Evolutionary conservation across 2,329 filamentous ascomycete species (phyloP).

Genomic region (Xylaria sp.): DNA sequence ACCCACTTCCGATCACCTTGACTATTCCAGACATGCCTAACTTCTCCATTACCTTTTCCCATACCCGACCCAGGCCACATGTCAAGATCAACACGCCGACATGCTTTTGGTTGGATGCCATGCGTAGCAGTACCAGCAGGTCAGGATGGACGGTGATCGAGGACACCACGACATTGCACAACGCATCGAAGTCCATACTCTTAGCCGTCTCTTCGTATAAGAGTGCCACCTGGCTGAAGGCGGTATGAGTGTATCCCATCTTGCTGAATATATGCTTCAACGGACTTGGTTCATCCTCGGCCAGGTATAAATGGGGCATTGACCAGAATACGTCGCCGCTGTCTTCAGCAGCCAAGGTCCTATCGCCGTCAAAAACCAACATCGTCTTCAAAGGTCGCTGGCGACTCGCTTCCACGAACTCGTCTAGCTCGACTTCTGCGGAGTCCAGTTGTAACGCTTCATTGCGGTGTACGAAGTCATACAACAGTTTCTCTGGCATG

Average conservation of each 20-base stretch:
- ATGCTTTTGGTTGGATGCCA: slow-evolving; percentile 30
- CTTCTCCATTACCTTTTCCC: slow-evolving; percentile 48
- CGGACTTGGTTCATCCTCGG: slow-evolving; percentile 14
- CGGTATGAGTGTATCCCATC: slow-evolving; percentile 46
- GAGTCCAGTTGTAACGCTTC: slow-evolving; percentile 36
- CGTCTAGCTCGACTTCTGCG: slow-evolving; percentile 33
- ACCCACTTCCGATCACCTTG: slow-evolving; percentile 48
- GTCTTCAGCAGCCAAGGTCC: slow-evolving; percentile 48
- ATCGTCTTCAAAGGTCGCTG: slow-evolving; percentile 34
- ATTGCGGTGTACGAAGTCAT: slow-evolving; percentile 36
- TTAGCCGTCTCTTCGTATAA: slow-evolving; percentile 44
- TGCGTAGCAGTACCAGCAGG: slow-evolving; percentile 40
- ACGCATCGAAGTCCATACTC: slow-evolving; percentile 36
- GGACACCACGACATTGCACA: slow-evolving; percentile 42
- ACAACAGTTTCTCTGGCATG: too few species aligned
- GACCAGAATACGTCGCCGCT: slow-evolving; percentile 48
- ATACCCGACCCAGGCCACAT: slow-evolving; percentile 48
- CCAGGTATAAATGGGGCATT: neutral
- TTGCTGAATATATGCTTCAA: slow-evolving; percentile 44
- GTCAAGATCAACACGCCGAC: slow-evolving; percentile 49
- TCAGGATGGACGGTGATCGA: slow-evolving; percentile 42
- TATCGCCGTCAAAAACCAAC: slow-evolving; percentile 55
- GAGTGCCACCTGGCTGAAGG: slow-evolving; percentile 50
- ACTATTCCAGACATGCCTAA: slow-evolving; percentile 39
- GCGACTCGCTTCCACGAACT: slow-evolving; percentile 22